Percentiles rank a stretch among this genome's conserved stretches.
These are phyloP conservation scores for Globisporangium nunn DNA, from an alignment of 352 stramenopile species.

Conservation along the genomic window DNA sequence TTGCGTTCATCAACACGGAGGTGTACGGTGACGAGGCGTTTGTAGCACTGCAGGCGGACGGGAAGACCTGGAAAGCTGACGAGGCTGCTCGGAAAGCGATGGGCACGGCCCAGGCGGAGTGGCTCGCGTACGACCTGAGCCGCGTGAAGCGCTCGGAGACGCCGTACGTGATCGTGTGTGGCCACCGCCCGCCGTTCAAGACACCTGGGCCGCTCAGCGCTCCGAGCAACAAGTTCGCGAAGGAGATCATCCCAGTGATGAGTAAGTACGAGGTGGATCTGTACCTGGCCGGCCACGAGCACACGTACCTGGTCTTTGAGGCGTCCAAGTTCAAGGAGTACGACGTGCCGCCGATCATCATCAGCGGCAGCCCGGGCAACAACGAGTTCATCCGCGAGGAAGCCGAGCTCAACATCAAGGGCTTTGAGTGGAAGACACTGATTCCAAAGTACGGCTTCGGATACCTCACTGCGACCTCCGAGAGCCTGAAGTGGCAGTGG, in stretches of 20 bases:
- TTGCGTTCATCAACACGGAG: slow-evolving; percentile 76
- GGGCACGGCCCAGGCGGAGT: slow-evolving; percentile 32
- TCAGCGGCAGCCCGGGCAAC: slow-evolving; percentile 66
- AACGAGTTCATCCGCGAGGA: slow-evolving; percentile 65
- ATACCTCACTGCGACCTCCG: slow-evolving; percentile 51
- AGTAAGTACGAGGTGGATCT: slow-evolving; percentile 70
- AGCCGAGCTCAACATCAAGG: slow-evolving; percentile 38
- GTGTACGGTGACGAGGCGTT: slow-evolving; percentile 67
- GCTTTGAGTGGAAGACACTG: slow-evolving; percentile 48
- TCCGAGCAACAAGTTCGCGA: slow-evolving; percentile 44
- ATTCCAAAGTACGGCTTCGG: slow-evolving; percentile 75
- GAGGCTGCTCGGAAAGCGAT: slow-evolving; percentile 27
- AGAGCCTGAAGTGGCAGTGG: slow-evolving; percentile 54
- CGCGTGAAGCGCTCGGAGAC: slow-evolving; percentile 48
- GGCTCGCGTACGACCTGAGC: slow-evolving; percentile 70
- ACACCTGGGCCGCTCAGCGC: slow-evolving; percentile 33
- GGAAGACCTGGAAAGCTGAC: slow-evolving; percentile 39
- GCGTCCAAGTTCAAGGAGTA: slow-evolving; percentile 38
- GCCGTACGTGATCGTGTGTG: slow-evolving; percentile 67
- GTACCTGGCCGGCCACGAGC: slow-evolving; percentile 61
- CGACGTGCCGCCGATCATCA: slow-evolving; percentile 59
- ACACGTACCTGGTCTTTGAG: slow-evolving; percentile 67
- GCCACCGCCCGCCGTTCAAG: slow-evolving; percentile 67
- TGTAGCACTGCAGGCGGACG: slow-evolving; percentile 31
- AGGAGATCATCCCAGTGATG: slow-evolving; percentile 64